Evolutionary conservation across 164 flowering plant species (phyloP), one percentile per base, ranked within the genome.

Genomic region (Macadamia tetraphylla): DNA sequence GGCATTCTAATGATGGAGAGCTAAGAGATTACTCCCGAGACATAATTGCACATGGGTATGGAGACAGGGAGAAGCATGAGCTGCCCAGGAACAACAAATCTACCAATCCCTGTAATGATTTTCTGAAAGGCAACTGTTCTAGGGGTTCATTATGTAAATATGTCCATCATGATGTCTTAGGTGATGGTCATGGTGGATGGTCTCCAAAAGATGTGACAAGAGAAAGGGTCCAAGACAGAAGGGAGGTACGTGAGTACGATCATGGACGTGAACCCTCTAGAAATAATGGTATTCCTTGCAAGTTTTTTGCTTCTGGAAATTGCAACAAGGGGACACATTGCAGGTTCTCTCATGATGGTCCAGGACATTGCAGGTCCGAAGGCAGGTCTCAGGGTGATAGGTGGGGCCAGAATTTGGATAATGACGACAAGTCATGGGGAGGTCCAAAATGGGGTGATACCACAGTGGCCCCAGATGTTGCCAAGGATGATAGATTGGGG

Each of bases 291-390:
- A 70, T 74, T 59, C 81, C 79, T 57, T 92, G 98, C 79, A 88
- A 77, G 70, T 92, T 69, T 70, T 90, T 86, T 80, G 81, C 83
- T 51, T 78, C 79, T 1, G 96, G 96, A 46, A 75, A 75, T 61
- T 92, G 96, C 76, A 82, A 84, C 3, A 79, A 81, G 60, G 88
- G 96, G 30, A 81, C 77, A 49, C 35, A 69, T 69, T 92, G 98
- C 75, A 81, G 77, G 74, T 88, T 87, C 75, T 83, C 89, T 72
- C 98, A 92, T 80, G 74, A 80, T 53, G 71, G 51, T 65, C 73
- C 75, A 60, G 46, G 51, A 30, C 56, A 40, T 62, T 64, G 18
- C 43, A 73, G 72, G 63, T 76, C 82, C 17, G 82, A 78, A 9
- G 70, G 73, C 48, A 82, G 78, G 52, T 72, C 76, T 49, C 67